A percentile compares a stretch with the other conserved stretches of the same genome.
Evolutionary conservation across 2,329 filamentous ascomycete species (phyloP).

Genomic region (Ophiostoma sp.): DNA sequence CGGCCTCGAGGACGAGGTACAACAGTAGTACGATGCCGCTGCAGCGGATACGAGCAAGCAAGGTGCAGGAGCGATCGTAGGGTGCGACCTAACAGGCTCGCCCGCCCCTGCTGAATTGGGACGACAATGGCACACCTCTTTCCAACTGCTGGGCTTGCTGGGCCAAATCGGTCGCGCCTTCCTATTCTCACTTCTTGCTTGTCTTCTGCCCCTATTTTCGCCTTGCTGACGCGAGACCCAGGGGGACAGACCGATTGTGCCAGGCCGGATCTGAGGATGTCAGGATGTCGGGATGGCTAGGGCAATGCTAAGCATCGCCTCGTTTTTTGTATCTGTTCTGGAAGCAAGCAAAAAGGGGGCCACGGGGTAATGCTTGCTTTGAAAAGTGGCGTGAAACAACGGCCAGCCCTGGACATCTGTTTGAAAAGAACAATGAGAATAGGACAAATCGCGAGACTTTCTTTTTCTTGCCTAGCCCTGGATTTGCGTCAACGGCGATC

Average conservation of each 20-base stretch:
- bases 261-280: background rate
- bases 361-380: background rate
- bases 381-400: background rate
- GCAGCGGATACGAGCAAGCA: background rate
- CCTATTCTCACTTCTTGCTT: background rate
- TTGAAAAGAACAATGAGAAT: background rate
- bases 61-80: conserved; percentile 3
- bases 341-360: background rate
- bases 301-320: background rate
- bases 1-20: background rate
- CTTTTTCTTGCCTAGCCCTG: background rate
- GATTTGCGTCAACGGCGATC: background rate
- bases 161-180: background rate
- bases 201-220: background rate
- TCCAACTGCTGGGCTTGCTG: background rate
- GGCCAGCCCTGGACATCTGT: background rate
- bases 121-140: background rate
- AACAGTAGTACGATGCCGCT: background rate
- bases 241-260: background rate
- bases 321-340: background rate
- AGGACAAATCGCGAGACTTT: background rate
- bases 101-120: conserved; percentile 8
- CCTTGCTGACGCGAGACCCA: background rate
- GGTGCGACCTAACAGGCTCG: background rate
- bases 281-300: background rate